Evolutionary conservation across 2,329 filamentous ascomycete genomes (phyloP).

Genomic region (Ascochyta clinopodiicola): DNA sequence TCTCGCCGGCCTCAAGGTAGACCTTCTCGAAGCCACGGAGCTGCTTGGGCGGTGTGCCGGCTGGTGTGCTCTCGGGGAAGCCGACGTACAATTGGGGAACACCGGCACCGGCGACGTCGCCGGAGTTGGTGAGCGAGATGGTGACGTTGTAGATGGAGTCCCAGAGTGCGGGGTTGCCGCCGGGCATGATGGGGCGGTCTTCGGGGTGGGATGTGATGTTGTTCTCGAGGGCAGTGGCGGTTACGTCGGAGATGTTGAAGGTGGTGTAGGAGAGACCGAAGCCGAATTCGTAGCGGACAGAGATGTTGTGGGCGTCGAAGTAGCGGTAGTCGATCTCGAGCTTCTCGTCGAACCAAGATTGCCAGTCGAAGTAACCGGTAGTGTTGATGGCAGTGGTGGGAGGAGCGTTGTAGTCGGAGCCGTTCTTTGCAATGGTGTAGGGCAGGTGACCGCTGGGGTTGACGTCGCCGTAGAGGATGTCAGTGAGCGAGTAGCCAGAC

Average conservation of each 20-base stretch:
- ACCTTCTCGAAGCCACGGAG: conserved; percentile 60
- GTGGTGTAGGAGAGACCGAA: conserved; percentile 78
- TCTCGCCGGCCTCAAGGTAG: conserved; percentile 61
- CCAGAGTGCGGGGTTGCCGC: conserved; percentile 62
- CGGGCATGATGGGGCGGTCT: conserved; percentile 51
- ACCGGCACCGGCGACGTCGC: conserved; percentile 58
- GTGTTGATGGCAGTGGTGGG: conserved; percentile 50
- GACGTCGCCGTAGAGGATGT: conserved; percentile 72
- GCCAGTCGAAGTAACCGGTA: conserved; percentile 52
- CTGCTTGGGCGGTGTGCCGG: conserved; percentile 57
- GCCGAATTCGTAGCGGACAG: conserved; percentile 80
- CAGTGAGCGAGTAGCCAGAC: conserved; percentile 49
- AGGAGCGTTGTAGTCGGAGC: conserved; percentile 68
- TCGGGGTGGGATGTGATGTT: conserved; percentile 66
- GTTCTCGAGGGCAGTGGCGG: conserved; percentile 59
- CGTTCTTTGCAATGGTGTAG: conserved; percentile 79
- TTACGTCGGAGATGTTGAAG: conserved; percentile 73
- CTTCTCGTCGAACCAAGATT: conserved; percentile 61
- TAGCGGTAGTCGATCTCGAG: conserved; percentile 81
- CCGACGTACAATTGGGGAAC: conserved; percentile 66
- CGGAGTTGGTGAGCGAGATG: conserved; percentile 74
- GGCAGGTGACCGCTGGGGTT: conserved; percentile 83
- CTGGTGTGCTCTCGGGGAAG: conserved; percentile 64
- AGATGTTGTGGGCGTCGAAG: conserved; percentile 70
- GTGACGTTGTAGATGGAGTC: conserved; percentile 71